Evolutionary conservation across 129 eudicot genomes (phyloP).

Genomic region (Flaveria trinervia): DNA sequence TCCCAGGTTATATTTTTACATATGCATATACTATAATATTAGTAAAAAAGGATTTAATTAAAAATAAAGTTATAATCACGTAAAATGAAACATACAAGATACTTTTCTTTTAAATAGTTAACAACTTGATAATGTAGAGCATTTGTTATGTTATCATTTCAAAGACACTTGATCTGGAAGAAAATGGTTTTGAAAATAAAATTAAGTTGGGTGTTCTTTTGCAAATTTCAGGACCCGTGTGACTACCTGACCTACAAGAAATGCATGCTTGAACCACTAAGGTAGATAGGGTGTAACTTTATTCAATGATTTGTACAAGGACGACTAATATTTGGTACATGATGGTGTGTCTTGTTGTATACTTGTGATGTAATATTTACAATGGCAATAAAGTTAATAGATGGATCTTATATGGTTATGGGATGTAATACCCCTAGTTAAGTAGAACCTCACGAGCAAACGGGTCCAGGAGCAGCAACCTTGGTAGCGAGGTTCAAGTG

Average conservation of each 20-base stretch:
- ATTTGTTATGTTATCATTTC: neutral
- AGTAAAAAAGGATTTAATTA: neutral
- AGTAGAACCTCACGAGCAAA: no score
- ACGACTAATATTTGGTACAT: slow-evolving; percentile 5
- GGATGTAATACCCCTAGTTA: no score
- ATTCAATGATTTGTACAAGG: slow-evolving; percentile 26
- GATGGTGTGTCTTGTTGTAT: slow-evolving; percentile 23
- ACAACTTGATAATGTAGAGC: neutral
- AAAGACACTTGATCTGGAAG: neutral
- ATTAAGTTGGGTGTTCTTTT: slow-evolving; percentile 15
- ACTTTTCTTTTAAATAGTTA: neutral
- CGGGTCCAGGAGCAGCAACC: no score
- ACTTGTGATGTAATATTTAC: slow-evolving; percentile 3
- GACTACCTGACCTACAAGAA: slow-evolving; percentile 21
- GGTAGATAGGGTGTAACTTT: slow-evolving; percentile 23
- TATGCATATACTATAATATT: neutral
- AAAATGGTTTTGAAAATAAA: neutral
- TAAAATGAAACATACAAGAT: neutral
- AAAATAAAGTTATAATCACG: neutral
- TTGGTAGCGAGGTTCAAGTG: no score
- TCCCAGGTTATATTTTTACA: slow-evolving; percentile 40
- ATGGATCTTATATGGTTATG: neutral
- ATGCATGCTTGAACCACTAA: slow-evolving; percentile 6
- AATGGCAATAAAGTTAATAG: slow-evolving; percentile 20
- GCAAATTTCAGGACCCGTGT: slow-evolving; percentile 31